These are phyloP conservation scores for Leptodontidium sp. DNA, from an alignment of 2,329 filamentous ascomycete species.

Conservation along the genomic window DNA sequence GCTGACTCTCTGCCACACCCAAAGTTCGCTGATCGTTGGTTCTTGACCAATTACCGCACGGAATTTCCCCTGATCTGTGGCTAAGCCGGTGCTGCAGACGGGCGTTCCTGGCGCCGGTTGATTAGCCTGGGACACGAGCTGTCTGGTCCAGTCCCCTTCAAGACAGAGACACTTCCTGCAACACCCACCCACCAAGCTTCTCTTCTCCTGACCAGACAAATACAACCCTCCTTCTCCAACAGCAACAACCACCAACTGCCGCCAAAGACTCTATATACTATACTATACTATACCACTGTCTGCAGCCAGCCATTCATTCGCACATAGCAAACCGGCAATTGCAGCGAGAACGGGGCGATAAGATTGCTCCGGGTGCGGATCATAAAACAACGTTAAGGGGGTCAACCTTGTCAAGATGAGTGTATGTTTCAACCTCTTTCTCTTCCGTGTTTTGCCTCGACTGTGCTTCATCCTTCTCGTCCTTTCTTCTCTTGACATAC, in stretches of 20 bases:
- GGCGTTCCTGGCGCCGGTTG: constrained; percentile 17
- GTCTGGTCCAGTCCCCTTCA: constrained; percentile 8
- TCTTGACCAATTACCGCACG: not conserved
- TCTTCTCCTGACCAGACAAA: constrained; percentile 16
- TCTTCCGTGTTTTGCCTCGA: constrained; percentile 32
- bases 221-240: constrained; percentile 1
- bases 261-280: not conserved
- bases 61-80: constrained; percentile 1
- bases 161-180: constrained; percentile 7
- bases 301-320: constrained; percentile 7
- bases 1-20: not conserved
- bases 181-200: not conserved
- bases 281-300: not conserved
- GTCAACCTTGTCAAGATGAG: constrained; percentile 40
- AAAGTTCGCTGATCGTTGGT: not conserved
- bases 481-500: constrained; percentile 15
- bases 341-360: constrained; percentile 22
- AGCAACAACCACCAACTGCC: not conserved
- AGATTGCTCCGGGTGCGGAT: constrained; percentile 28
- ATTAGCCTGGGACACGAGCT: constrained; percentile 7
- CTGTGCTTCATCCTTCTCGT: constrained; percentile 17
- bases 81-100: constrained; percentile 7
- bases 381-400: constrained; percentile 29
- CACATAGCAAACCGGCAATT: constrained; percentile 9
- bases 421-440: constrained; percentile 40